Evolutionary conservation across 306 rosid species (phyloP).

Genomic region (Fragaria nilgerrensis): DNA sequence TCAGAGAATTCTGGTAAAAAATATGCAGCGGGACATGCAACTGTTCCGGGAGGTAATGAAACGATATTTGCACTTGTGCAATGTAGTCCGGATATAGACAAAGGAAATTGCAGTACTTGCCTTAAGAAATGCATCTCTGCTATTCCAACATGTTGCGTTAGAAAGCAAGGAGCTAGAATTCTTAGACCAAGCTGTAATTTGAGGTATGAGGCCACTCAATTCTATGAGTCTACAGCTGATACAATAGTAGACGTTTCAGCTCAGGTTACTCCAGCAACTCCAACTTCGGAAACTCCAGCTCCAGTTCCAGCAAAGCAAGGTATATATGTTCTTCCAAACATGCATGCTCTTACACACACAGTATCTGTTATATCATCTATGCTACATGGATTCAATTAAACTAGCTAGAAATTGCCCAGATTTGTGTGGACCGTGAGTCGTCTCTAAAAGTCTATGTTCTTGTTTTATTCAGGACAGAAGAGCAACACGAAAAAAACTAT

Average conservation of each 20-base stretch:
- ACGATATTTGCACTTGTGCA: slow-evolving; percentile 11
- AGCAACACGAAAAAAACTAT: neutral
- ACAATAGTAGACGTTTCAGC: slow-evolving; percentile 29
- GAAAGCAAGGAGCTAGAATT: neutral
- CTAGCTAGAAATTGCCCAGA: no score
- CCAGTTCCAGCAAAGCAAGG: neutral
- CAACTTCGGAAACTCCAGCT: neutral
- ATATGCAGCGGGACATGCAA: neutral
- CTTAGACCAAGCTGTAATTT: slow-evolving; percentile 11
- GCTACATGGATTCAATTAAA: neutral
- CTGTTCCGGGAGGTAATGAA: neutral
- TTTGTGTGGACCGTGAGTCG: no score
- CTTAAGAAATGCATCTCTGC: neutral
- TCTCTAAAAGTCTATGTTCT: neutral
- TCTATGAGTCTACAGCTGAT: neutral
- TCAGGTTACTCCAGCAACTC: neutral
- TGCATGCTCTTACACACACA: neutral
- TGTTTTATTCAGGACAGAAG: neutral
- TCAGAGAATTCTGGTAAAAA: neutral
- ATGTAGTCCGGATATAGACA: slow-evolving; percentile 8
- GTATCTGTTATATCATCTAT: neutral
- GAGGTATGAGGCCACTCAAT: neutral
- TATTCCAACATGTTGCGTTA: neutral
- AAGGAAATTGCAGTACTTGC: neutral
- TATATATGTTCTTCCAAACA: no score